Percentiles rank a stretch among this genome's conserved stretches.
phyloP scores from a whole-genome alignment of 2,329 filamentous ascomycete species.

The Fusarium transvaalense region DNA sequence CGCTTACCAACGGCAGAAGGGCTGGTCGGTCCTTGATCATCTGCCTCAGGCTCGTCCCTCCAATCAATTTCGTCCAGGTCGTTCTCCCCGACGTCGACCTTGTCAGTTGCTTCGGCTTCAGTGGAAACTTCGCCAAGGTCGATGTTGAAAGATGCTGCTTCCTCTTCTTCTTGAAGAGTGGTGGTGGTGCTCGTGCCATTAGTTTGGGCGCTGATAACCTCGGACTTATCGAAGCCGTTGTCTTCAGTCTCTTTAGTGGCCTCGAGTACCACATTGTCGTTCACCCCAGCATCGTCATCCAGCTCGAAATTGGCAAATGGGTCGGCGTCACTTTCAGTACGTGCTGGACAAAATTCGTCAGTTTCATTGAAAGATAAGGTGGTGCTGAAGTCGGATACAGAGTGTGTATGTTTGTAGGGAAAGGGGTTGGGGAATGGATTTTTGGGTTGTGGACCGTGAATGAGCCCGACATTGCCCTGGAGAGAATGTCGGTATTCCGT shows the following conservation, averaged over 20 bases:
- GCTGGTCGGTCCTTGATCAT: conserved; percentile 36
- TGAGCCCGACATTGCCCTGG: neutral
- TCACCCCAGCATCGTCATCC: conserved; percentile 36
- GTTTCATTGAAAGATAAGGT: conserved; percentile 42
- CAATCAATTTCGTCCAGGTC: conserved; percentile 50
- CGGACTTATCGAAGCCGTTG: conserved; percentile 26
- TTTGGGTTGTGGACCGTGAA: neutral
- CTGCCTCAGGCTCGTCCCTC: conserved; percentile 48
- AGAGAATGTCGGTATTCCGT: conserved; percentile 28
- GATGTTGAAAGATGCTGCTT: conserved; percentile 43
- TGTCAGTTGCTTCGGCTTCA: conserved; percentile 42
- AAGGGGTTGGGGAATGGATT: neutral
- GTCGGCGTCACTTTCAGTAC: conserved; percentile 43
- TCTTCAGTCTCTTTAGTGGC: conserved; percentile 35
- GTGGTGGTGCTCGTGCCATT: conserved; percentile 51
- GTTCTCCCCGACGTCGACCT: conserved; percentile 33
- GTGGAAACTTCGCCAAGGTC: conserved; percentile 42
- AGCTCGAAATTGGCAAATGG: conserved; percentile 46
- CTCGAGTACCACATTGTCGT: conserved; percentile 37
- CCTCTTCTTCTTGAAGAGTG: conserved; percentile 52
- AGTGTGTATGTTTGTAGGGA: conserved; percentile 19
- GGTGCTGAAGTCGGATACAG: conserved; percentile 33
- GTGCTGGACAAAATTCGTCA: conserved; percentile 46
- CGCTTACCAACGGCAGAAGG: conserved; percentile 47
- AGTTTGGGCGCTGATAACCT: conserved; percentile 28